A percentile compares a stretch with the other conserved stretches of the same genome.
Evolutionary conservation across 1,284 basidiomycete genomes (phyloP).

Genomic region (Moniliophthora roreri): DNA sequence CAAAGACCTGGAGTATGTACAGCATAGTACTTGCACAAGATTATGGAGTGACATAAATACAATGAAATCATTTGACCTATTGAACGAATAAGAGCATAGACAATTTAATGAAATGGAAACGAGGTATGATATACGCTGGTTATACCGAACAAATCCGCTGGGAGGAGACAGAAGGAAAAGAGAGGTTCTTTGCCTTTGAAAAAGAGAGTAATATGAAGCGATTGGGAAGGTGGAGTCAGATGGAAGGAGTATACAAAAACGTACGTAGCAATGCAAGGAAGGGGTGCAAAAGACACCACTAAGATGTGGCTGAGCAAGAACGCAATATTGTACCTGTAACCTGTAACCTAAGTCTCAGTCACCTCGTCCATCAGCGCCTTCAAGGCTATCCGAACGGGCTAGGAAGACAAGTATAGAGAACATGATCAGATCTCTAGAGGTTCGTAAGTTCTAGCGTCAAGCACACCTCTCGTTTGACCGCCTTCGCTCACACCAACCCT

Average conservation of each 20-base stretch:
- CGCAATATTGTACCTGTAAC: neutral
- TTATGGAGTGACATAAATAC: constrained; percentile 11
- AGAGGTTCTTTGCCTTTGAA: neutral
- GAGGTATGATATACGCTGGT: neutral
- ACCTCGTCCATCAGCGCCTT: constrained; percentile 40
- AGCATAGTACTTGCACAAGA: constrained; percentile 14
- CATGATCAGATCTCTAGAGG: constrained; percentile 72
- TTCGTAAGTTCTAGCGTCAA: constrained; percentile 81
- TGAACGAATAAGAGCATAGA: constrained; percentile 11
- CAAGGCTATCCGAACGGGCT: constrained; percentile 44
- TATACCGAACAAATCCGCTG: constrained; percentile 2
- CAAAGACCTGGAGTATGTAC: constrained; percentile 2
- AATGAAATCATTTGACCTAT: constrained; percentile 1
- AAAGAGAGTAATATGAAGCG: constrained; percentile 10
- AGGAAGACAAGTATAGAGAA: constrained; percentile 10
- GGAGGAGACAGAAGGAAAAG: neutral
- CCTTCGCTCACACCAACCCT: constrained; percentile 55
- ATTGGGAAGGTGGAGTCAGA: constrained; percentile 6
- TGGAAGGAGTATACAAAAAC: constrained; percentile 12
- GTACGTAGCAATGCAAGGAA: constrained; percentile 1
- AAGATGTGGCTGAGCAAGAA: constrained; percentile 1
- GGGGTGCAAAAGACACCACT: constrained; percentile 4
- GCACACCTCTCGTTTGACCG: constrained; percentile 59
- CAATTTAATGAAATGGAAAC: constrained; percentile 6
- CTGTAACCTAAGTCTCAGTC: constrained; percentile 11